phyloP scores from a whole-genome alignment of 2,329 filamentous ascomycete genomes.

The Pseudogymnoascus sp. region DNA sequence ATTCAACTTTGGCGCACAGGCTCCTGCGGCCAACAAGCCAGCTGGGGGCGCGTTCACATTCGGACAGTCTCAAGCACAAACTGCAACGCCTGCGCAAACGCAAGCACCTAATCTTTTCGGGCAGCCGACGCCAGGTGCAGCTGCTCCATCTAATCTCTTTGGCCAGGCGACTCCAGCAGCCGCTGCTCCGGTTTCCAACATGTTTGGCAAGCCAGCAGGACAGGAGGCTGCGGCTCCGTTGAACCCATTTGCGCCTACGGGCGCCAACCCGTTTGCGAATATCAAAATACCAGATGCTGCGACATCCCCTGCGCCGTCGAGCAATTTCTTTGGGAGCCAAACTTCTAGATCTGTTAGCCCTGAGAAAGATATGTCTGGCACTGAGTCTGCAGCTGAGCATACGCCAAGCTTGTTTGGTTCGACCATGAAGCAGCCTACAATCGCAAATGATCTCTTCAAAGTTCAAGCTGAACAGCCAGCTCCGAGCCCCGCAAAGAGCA shows the following conservation, averaged over 20 bases:
- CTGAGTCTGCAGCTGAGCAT: background rate
- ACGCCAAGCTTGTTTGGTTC: constrained; percentile 2
- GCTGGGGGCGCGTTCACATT: constrained; percentile 1
- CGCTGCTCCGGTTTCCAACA: background rate
- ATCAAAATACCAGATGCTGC: constrained; percentile 3
- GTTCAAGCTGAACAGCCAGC: background rate
- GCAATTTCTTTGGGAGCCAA: constrained; percentile 1
- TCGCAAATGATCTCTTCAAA: background rate
- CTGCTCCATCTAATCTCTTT: background rate
- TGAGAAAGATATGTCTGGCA: background rate
- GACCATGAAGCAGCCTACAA: background rate
- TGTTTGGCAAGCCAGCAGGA: constrained; percentile 5
- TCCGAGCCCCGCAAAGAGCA: background rate
- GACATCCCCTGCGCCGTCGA: background rate
- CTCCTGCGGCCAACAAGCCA: background rate
- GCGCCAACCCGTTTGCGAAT: background rate
- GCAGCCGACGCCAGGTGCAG: background rate
- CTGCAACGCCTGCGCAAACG: background rate
- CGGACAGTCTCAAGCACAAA: background rate
- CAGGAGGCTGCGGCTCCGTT: background rate
- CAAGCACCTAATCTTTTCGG: constrained; percentile 3
- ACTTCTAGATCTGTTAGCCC: constrained; percentile 8
- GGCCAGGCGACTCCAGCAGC: background rate
- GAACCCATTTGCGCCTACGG: background rate
- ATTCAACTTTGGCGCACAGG: background rate